These are phyloP conservation scores for Amanita pallidorosea DNA, from an alignment of 768 basidiomycete species.

Conservation along the genomic window DNA sequence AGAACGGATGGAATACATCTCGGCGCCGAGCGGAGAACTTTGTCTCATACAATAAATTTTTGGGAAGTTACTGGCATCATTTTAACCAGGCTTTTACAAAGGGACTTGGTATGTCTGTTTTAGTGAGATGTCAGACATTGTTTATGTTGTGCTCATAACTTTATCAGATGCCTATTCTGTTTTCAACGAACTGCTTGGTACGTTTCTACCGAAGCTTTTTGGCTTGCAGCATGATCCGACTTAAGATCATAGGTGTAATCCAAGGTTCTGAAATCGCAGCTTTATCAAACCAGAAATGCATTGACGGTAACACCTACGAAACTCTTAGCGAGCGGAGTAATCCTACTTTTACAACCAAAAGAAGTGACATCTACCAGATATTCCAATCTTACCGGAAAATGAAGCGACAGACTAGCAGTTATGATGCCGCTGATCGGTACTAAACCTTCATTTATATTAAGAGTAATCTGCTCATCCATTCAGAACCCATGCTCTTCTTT, in stretches of 20 bases:
- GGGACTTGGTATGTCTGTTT: slow-evolving; percentile 31
- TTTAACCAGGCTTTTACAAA: slow-evolving; percentile 41
- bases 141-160: background rate
- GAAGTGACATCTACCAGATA: slow-evolving; percentile 37
- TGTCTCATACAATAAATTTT: slow-evolving; percentile 38
- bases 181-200: slow-evolving; percentile 58
- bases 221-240: background rate
- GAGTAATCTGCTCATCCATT: background rate
- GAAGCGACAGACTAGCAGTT: slow-evolving; percentile 31
- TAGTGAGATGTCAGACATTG: background rate
- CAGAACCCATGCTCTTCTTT: slow-evolving; percentile 43
- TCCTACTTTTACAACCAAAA: slow-evolving; percentile 39
- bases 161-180: slow-evolving; percentile 47
- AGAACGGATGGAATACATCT: background rate
- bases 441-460: background rate
- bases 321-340: slow-evolving; percentile 40
- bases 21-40: background rate
- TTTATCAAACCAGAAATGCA: slow-evolving; percentile 19
- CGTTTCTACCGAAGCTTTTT: slow-evolving; percentile 2
- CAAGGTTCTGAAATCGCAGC: slow-evolving; percentile 55
- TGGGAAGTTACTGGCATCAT: slow-evolving; percentile 46
- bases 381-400: slow-evolving; percentile 40
- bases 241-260: slow-evolving; percentile 37
- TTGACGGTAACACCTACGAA: slow-evolving; percentile 35
- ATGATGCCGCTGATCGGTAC: slow-evolving; percentile 54